Percentiles rank a stretch among this genome's conserved stretches.
Conservation (phyloP, 75 land plant genomes). For the Picea glauca region DNA sequence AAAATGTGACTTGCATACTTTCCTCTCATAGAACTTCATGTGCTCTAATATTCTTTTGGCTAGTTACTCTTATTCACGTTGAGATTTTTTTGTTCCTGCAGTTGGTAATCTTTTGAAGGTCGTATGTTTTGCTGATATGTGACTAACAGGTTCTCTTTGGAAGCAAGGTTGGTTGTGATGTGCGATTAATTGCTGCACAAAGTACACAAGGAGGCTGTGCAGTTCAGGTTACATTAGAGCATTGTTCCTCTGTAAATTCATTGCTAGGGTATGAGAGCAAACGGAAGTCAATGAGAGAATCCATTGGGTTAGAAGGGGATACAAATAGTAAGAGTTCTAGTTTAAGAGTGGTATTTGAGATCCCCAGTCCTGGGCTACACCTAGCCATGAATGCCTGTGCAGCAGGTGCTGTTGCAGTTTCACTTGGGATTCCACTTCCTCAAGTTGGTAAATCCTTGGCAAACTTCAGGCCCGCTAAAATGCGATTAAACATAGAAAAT, state of each 20-base stretch:
- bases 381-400: constrained; percentile 56
- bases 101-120: not conserved
- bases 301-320: not conserved
- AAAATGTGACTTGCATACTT: not conserved
- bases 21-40: not conserved
- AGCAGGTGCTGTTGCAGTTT: constrained; percentile 46
- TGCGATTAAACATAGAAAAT: constrained; percentile 29
- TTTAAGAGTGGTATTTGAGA: constrained; percentile 35
- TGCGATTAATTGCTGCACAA: constrained; percentile 33
- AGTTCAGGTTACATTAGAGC: constrained; percentile 30
- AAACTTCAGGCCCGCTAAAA: constrained; percentile 29
- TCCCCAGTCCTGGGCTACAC: constrained; percentile 51
- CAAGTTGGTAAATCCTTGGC: constrained; percentile 29
- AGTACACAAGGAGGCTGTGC: constrained; percentile 30
- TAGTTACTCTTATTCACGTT: not conserved
- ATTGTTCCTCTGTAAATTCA: constrained; percentile 8
- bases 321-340: not conserved
- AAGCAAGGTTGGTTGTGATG: constrained; percentile 24
- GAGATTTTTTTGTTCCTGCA: not conserved
- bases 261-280: not conserved
- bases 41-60: not conserved
- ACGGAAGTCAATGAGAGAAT: not conserved
- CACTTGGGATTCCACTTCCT: constrained; percentile 34
- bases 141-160: constrained; percentile 39
- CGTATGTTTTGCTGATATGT: not conserved